phyloP scores from a whole-genome alignment of 768 basidiomycete species.

The Dentipellis fragilis region DNA sequence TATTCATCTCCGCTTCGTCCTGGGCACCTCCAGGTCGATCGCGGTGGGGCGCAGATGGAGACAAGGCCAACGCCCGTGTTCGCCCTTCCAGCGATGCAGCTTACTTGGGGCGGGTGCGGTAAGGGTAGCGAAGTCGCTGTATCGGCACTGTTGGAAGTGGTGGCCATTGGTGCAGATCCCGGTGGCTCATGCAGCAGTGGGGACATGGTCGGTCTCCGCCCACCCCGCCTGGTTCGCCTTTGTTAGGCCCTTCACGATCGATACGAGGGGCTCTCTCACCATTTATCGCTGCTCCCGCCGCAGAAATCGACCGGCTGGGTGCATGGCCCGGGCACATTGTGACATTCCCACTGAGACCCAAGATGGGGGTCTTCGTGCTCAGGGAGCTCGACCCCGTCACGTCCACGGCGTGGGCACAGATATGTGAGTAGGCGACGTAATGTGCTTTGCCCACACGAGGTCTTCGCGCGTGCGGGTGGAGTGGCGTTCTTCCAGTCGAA shows the following conservation, averaged over 20 bases:
- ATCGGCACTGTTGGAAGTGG: not conserved
- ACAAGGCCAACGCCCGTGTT: not conserved
- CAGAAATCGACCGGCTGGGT: not conserved
- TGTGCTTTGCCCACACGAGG: not conserved
- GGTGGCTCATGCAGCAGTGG: slow-evolving; percentile 1
- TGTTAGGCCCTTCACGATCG: slow-evolving; percentile 56
- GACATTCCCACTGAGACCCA: not conserved
- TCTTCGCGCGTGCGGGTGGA: not conserved
- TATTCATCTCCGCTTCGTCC: not conserved
- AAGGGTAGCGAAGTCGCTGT: not conserved
- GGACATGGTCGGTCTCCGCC: slow-evolving; percentile 6
- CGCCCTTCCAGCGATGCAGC: not conserved
- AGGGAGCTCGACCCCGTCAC: not conserved
- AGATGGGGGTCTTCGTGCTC: not conserved
- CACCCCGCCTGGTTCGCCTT: slow-evolving; percentile 24
- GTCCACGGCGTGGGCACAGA: not conserved
- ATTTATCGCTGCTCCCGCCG: not conserved
- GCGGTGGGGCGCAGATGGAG: not conserved
- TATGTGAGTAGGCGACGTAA: not conserved
- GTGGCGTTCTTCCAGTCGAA: not conserved
- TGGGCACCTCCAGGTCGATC: not conserved
- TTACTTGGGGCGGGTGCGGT: not conserved
- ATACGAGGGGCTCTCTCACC: slow-evolving; percentile 34
- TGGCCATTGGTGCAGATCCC: not conserved
- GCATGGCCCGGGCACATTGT: not conserved